Percentiles rank a stretch among this genome's conserved stretches.
Conservation (phyloP, 108 stramenopile species). For the Nitzschia sp. region DNA sequence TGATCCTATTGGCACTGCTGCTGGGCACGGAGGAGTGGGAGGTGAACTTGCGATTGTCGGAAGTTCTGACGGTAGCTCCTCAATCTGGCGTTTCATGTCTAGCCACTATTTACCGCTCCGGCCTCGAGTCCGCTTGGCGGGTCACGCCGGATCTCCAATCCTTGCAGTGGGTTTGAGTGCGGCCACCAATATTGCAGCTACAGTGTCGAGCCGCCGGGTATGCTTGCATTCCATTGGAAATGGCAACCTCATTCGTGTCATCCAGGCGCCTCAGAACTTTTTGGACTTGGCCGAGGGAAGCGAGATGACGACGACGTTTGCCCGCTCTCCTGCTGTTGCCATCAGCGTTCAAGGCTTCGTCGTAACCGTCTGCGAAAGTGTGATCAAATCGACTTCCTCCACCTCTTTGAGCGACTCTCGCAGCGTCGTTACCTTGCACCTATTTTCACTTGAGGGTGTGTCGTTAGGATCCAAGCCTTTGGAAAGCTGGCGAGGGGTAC, state of each 20-base stretch:
- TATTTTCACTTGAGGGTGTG: conserved; percentile 80
- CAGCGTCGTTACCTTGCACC: conserved; percentile 68
- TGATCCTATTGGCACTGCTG: conserved; percentile 84
- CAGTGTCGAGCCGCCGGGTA: conserved; percentile 64
- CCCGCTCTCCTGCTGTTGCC: conserved; percentile 63
- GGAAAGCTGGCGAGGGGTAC: conserved; percentile 66
- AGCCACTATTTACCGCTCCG: conserved; percentile 83
- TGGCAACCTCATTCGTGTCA: conserved; percentile 74
- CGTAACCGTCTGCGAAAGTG: conserved; percentile 78
- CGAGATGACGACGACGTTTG: conserved; percentile 55
- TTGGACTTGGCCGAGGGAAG: conserved; percentile 37
- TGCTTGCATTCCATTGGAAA: conserved; percentile 85
- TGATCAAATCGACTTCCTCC: conserved; percentile 27
- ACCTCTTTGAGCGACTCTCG: conserved; percentile 20
- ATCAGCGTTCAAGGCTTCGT: conserved; percentile 81
- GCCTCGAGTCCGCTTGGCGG: conserved; percentile 68
- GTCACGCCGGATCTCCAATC: conserved; percentile 71
- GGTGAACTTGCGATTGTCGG: conserved; percentile 89
- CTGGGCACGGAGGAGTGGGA: conserved; percentile 83
- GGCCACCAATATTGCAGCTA: conserved; percentile 74
- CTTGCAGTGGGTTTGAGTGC: conserved; percentile 69
- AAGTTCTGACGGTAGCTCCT: conserved; percentile 77
- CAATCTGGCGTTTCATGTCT: conserved; percentile 89
- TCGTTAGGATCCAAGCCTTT: conserved; percentile 70
- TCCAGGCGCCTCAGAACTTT: conserved; percentile 60